Evolutionary conservation across 768 basidiomycete genomes (phyloP).

Genomic region (Mycena crocata): DNA sequence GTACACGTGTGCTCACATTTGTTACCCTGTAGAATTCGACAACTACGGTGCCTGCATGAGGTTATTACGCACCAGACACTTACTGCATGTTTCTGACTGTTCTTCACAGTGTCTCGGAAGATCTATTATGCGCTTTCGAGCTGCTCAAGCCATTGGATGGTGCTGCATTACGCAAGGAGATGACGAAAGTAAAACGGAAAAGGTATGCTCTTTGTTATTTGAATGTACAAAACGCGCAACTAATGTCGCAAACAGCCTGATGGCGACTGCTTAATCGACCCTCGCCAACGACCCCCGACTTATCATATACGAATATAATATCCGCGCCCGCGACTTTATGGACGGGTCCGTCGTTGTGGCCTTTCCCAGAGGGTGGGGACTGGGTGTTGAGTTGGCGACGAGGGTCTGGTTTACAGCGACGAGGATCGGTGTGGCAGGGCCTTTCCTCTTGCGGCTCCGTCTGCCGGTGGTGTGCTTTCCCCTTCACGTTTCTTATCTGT

Average conservation of each 20-base stretch:
- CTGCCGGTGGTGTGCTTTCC: conserved; percentile 15
- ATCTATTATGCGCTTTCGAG: conserved; percentile 97
- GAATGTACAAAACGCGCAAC: background rate
- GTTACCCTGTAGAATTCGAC: conserved; percentile 78
- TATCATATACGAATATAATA: conserved; percentile 43
- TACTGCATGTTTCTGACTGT: conserved; percentile 27
- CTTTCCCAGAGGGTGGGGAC: conserved; percentile 16
- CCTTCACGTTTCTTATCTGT: conserved; percentile 28
- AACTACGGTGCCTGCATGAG: conserved; percentile 97
- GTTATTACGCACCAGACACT: conserved; percentile 50
- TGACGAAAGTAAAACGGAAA: conserved; percentile 99
- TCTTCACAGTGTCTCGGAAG: conserved; percentile 87
- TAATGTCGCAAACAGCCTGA: conserved; percentile 13
- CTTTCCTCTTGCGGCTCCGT: conserved; percentile 16
- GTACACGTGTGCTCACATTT: conserved; percentile 26
- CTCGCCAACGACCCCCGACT: conserved; percentile 19
- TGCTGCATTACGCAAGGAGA: conserved; percentile 94
- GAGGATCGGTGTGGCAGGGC: conserved; percentile 21
- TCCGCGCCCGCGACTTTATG: conserved; percentile 18
- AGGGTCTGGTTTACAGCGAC: conserved; percentile 20
- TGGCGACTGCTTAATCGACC: conserved; percentile 21
- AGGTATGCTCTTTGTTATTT: conserved; percentile 63
- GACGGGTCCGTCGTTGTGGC: conserved; percentile 21
- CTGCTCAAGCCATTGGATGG: conserved; percentile 95
- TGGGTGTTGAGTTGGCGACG: conserved; percentile 21